Evolutionary conservation across 768 basidiomycete species (phyloP), one percentile per base, ranked within the genome.

Genomic region (Trametes coccinea): DNA sequence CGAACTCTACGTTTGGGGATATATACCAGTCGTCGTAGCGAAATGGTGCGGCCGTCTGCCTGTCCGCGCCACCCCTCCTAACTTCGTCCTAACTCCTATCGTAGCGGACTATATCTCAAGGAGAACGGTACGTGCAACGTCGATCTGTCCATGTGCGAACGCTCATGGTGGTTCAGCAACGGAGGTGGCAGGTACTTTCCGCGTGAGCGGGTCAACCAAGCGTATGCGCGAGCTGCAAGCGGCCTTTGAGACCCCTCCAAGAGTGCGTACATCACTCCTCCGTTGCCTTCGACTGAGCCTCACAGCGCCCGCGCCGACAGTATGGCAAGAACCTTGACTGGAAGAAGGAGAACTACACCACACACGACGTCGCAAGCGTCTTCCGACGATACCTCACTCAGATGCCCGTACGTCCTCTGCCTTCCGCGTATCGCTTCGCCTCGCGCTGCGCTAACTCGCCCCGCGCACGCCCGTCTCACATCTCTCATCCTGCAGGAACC

Each of bases 311-410:
- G 34, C 11, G 34, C 48, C 58, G 60, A 45, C 69, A 96, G 95
- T 99, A 93, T 67, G 96, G 96, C 61, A 98, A 97, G 76, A 84
- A 86, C 55, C 78, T 99, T 44, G 90, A 97, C 67, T 98, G 96
- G 95, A 88, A 87, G 70, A 78, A 84, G 61, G 88, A 91, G 69
- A 79, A 82, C 17, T 98, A 89, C 73, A 96, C 90, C n/a, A 84
- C 93, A 13, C 96, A 99, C 72, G 96, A 99, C 72, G 94, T 97
- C 53, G 96, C 96, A 17, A 97, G 92, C 67, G 94, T 99, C 56
- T 94, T 98, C 71, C 84, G 96, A 61, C 79, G 96, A 78, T 99
- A 93, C 75, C 85, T 99, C 52, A 98, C 95, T 0, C 90, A 92
- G 71, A 93, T 98, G 90, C 95, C 97, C 34, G 95, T 95, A 69